These are phyloP conservation scores for Platismatia glauca DNA, from an alignment of 495 filamentous ascomycete species.

Conservation along the genomic window DNA sequence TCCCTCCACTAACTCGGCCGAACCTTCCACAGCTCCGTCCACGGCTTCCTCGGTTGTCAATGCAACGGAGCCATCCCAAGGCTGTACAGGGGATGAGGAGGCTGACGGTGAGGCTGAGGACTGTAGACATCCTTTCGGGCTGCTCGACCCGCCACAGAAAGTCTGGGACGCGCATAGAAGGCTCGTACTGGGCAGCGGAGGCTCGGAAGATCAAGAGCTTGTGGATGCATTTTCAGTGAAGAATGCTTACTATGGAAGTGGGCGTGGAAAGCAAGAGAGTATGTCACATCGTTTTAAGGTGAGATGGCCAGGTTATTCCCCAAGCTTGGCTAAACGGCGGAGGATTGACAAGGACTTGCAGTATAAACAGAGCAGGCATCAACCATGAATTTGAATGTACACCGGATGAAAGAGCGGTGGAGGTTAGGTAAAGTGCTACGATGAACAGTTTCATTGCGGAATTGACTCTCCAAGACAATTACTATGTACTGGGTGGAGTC, in stretches of 20 bases:
- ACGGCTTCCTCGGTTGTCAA: background rate
- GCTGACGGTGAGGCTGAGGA: background rate
- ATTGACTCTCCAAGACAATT: background rate
- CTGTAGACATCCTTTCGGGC: constrained; percentile 9
- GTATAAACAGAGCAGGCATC: background rate
- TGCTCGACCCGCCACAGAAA: constrained; percentile 1
- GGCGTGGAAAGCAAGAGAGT: background rate
- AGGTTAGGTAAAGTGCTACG: background rate
- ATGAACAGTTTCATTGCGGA: background rate
- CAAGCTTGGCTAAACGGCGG: background rate
- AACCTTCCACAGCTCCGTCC: background rate
- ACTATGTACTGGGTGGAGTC: background rate
- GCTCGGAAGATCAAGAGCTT: background rate
- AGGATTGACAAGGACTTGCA: background rate
- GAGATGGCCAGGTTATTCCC: background rate
- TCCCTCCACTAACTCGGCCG: background rate
- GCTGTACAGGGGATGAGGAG: background rate
- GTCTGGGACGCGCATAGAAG: constrained; percentile 9
- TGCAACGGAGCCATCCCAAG: background rate
- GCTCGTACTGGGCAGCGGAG: background rate
- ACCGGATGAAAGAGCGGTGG: background rate
- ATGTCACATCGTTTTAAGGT: background rate
- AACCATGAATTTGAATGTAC: background rate
- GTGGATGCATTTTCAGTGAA: constrained; percentile 1
- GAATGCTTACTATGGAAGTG: background rate